Conservation (phyloP, 1,284 basidiomycete genomes). For the Rhodotorula sp. region DNA sequence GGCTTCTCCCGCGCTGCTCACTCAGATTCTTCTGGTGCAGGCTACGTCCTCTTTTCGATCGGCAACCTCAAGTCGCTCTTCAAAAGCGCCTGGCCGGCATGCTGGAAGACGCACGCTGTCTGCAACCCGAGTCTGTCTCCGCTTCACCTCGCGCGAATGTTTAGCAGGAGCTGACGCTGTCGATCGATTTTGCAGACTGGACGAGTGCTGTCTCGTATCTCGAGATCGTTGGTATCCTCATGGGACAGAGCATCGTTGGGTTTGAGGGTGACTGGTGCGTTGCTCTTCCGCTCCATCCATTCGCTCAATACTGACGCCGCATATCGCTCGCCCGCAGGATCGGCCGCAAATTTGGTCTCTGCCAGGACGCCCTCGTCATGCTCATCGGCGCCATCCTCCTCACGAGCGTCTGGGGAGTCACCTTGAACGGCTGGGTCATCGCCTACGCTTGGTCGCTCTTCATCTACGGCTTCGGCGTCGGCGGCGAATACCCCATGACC, state of each 20-base stretch:
- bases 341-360: slow-evolving; percentile 55
- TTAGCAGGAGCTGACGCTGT: neutral
- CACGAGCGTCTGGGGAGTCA: slow-evolving; percentile 56
- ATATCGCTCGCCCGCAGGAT: slow-evolving; percentile 44
- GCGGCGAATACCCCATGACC: slow-evolving; percentile 55
- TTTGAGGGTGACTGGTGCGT: slow-evolving; percentile 54
- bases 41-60: slow-evolving; percentile 56
- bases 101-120: slow-evolving; percentile 52
- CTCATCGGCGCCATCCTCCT: slow-evolving; percentile 56
- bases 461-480: slow-evolving; percentile 52
- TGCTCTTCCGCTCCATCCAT: too few relatives aligned
- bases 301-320: too few relatives aligned
- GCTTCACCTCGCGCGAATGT: neutral
- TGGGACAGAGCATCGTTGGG: slow-evolving; percentile 56
- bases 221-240: slow-evolving; percentile 56
- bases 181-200: slow-evolving; percentile 1
- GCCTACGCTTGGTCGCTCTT: slow-evolving; percentile 55
- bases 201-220: slow-evolving; percentile 48
- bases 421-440: slow-evolving; percentile 57
- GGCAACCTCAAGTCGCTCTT: slow-evolving; percentile 55
- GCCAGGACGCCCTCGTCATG: slow-evolving; percentile 51
- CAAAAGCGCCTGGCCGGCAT: slow-evolving; percentile 54
- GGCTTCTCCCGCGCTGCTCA: neutral
- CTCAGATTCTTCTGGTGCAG: slow-evolving; percentile 38
- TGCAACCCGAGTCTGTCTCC: slow-evolving; percentile 49